Base-by-base conservation (phyloP, 2,329 filamentous ascomycete genomes). In the Penicillium sp. region DNA sequence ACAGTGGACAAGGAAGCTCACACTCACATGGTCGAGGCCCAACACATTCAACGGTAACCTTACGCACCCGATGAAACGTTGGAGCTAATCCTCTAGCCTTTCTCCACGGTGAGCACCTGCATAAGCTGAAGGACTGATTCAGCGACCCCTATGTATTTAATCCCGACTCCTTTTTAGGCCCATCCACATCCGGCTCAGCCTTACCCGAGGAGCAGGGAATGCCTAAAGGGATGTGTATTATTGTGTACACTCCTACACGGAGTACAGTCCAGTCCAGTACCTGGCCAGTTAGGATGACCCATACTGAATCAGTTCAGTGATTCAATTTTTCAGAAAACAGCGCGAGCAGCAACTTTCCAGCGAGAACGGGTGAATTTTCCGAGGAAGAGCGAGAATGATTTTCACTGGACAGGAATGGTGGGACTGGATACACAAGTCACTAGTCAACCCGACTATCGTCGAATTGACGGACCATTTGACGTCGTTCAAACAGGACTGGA, bases 21-120 rank as follows among this genome's bases (percentile, higher is more conserved):
- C 31, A 62, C 61, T 63, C 61, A 62, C 59, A 55, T 62, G 56
- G 61, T 49, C 50, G 55, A 42, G 17, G 8, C n/a, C 39, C 4
- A 17, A 42, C 6, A 17, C 15, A 39, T 39, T 12, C n/a, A 39
- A 6, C n/a, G 4, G n/a, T 11, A 4, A 41, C 39, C 25, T 31
- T 31, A 10, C 31, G 31, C 7, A 10, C 31, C 10, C 31, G 7
- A 31, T 10, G 31, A 31, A 25, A 47, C 35, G 49, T 52, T 52
- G 34, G 15, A 52, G 39, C 35, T 28, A 52, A 7, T 20, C 4
- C 47, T 10, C 38, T 20, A 38, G 48, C 17, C 34, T 38, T n/a
- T 51, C 5, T 11, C 17, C n/a, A 57, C 20, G 17, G 31, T 12
- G 5, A 47, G 37, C 51, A 61, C 57, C 47, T 62, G 57, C 59